Conservation (phyloP, 805 yeast genomes). For the Ogataea philodendri region DNA sequence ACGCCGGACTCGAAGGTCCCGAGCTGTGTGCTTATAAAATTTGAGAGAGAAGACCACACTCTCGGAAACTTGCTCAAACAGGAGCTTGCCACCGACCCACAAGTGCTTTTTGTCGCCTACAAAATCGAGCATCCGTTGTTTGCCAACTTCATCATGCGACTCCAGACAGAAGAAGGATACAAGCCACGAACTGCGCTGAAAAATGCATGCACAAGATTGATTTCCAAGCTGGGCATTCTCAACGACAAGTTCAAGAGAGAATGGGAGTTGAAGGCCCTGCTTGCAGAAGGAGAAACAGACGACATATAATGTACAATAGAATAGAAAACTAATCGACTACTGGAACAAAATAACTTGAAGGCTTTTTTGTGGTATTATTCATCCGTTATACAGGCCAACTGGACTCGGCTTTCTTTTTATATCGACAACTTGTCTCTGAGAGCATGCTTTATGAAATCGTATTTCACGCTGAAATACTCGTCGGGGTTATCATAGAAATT, state of each 20-base stretch:
- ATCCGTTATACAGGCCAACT: slow-evolving; percentile 8
- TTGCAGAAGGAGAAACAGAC: slow-evolving; percentile 52
- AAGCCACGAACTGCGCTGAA: slow-evolving; percentile 86
- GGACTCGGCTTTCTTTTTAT: slow-evolving; percentile 13
- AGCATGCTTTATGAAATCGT: slow-evolving; percentile 64
- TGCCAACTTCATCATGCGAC: slow-evolving; percentile 90
- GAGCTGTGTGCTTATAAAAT: slow-evolving; percentile 86
- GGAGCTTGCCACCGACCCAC: slow-evolving; percentile 79
- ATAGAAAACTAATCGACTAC: no score
- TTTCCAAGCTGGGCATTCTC: slow-evolving; percentile 72
- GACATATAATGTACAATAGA: slow-evolving; percentile 19
- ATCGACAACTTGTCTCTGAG: slow-evolving; percentile 41
- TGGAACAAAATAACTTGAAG: no score
- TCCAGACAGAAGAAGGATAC: slow-evolving; percentile 95
- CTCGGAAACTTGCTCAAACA: slow-evolving; percentile 86
- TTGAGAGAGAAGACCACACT: slow-evolving; percentile 97
- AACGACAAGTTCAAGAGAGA: slow-evolving; percentile 82
- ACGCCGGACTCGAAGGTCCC: slow-evolving; percentile 95
- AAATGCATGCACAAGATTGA: slow-evolving; percentile 83
- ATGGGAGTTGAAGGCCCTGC: slow-evolving; percentile 84
- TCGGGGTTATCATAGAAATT: slow-evolving; percentile 42
- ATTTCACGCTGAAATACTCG: slow-evolving; percentile 45
- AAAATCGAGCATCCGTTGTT: slow-evolving; percentile 97
- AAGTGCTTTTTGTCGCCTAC: slow-evolving; percentile 95
- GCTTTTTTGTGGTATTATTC: slow-evolving; percentile 2